Evolutionary conservation across 2,329 filamentous ascomycete species (phyloP).

Genomic region (Phialophora verrucosa): DNA sequence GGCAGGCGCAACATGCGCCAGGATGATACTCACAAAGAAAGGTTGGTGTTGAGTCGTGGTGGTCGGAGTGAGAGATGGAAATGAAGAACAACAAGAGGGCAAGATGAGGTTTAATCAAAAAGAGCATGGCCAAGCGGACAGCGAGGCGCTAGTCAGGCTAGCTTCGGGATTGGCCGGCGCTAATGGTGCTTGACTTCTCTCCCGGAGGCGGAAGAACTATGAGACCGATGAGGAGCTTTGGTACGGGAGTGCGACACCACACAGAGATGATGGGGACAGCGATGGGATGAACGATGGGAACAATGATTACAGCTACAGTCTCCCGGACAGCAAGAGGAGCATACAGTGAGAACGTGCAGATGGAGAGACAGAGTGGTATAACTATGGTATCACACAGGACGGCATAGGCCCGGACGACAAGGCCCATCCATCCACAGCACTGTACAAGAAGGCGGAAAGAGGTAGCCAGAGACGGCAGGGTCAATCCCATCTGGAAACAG

Average conservation of each 20-base stretch:
- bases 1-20: neutral
- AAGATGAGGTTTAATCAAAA: constrained; percentile 12
- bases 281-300: neutral
- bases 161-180: constrained; percentile 5
- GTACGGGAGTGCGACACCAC: neutral
- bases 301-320: neutral
- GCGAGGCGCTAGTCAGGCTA: neutral
- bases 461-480: constrained; percentile 2
- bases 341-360: neutral
- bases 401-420: constrained; percentile 18
- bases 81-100: neutral
- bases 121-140: constrained; percentile 7
- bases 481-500: constrained; percentile 34
- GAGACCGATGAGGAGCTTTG: constrained; percentile 4
- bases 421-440: constrained; percentile 24
- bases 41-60: neutral
- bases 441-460: constrained; percentile 22
- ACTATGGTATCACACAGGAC: constrained; percentile 30
- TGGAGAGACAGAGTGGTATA: constrained; percentile 18
- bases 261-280: neutral
- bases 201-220: constrained; percentile 7
- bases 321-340: neutral
- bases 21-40: neutral
- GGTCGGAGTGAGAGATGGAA: constrained; percentile 2
- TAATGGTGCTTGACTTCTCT: neutral